Evolutionary conservation across 148 eudicot genomes (phyloP), one percentile per base, ranked within the genome.

Genomic region (Rhododendron henanense): DNA sequence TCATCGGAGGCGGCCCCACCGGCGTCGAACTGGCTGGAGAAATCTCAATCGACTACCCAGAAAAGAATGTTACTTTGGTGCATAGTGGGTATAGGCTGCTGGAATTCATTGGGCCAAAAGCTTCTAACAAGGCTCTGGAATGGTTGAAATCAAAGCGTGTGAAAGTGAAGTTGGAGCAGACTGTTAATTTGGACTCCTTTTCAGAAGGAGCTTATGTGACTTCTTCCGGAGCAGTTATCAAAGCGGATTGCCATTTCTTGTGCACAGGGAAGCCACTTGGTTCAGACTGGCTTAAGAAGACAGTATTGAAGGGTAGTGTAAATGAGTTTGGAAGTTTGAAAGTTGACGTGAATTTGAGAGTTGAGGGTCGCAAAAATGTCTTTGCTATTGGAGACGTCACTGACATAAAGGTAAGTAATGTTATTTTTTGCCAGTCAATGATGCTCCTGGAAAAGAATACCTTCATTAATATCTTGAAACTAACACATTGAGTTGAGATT

Each of bases 1-100:
- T 93, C 3, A 88, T 92, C 37, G 96, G 94, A 69, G 96, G 96
- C 2, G 94, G 96, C 4, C 94, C 96, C 25, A 88, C 92, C 16
- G 94, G 96, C 13, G 93, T 93, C 8, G 96, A 93, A 84, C 92
- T 93, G 19, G 94, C 96, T 16, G 93, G 90, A 63, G 96, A 93
- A 85, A 86, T 93, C 18, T 82, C 93, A 13, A 85, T 85, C 45
- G 94, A 91, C 88, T 94, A 65, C 83, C 93, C 94, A 1, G 89
- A 90, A n/a, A 94, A 92, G 84, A 92, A 85, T 81, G 89, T 94
- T 7, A 90, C 90, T 78, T 86, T 94, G 53, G 92, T 94, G 78
- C 94, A 92, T 82, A 78, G 87, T 5, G 94, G 96, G 2, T 51
- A 83, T 4, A 85, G 96, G 48, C 85, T 94, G 83, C 85, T 94